Evolutionary conservation across 2,329 filamentous ascomycete genomes (phyloP).

Genomic region (Blumeria hordei): DNA sequence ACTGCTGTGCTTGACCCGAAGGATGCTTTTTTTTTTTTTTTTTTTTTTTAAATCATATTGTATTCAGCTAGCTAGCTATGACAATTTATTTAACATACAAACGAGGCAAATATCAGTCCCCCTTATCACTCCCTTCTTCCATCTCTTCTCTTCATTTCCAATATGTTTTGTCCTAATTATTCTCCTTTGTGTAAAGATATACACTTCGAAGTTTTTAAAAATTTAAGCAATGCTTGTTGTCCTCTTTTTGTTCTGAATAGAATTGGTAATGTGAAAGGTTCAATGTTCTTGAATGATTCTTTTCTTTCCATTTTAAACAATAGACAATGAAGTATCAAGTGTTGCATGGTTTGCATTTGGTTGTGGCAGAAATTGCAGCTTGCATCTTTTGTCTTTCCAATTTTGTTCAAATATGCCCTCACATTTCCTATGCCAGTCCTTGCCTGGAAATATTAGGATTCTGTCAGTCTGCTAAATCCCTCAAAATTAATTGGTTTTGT

Average conservation of each 20-base stretch:
- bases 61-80: no score
- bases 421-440: background rate
- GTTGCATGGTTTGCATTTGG: background rate
- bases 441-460: background rate
- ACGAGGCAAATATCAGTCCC: no score
- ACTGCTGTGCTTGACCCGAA: no score
- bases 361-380: background rate
- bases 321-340: background rate
- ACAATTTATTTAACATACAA: no score
- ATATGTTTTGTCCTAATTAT: no score
- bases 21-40: no score
- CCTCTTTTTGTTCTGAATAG: background rate
- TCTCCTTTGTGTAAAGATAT: no score
- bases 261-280: background rate
- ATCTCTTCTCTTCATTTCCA: no score
- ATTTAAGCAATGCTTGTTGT: background rate
- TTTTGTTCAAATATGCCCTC: background rate
- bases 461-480: background rate
- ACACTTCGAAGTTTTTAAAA: background rate
- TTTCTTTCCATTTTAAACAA: background rate
- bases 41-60: no score
- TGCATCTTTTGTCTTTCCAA: background rate
- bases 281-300: background rate
- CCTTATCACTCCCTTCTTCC: no score
- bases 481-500: background rate